Base-by-base conservation (phyloP, 108 stramenopile species). In the Fragilaria crotonensis region DNA sequence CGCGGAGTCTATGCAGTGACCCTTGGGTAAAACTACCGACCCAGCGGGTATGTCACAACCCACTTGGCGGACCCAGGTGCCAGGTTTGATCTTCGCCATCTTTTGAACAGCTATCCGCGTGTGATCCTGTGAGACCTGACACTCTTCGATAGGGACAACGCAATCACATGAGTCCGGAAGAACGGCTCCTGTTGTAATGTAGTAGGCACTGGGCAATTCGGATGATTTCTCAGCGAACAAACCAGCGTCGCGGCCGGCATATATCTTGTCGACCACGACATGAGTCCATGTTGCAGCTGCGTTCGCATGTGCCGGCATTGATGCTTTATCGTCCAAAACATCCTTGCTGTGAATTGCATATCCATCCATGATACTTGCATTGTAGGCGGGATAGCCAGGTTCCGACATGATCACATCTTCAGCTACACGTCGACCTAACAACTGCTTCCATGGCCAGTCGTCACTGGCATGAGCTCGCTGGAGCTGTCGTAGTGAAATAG, bases 291-390 rank as follows among this genome's bases (percentile, higher is more conserved):
- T 44, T 18, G 41, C 1, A n/a, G 45, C 53, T 7, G 33, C 33
- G 26, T n/a, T 11, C 19, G 45, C 51, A 19, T 61, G 32, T 4
- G 9, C 20, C 20, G 47, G 25, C 3, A 48, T 32, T 20, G 30
- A 59, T 21, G 46, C 61, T 60, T 19, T 1, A 25, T 25, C 52
- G 17, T 22, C 27, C 11, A 11, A 41, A 11, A 41, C 14, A 9
- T 77, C 72, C 23, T 45, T 56, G 31, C 54, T 63, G 41, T 64
- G 63, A 45, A 87, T 64, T 27, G 81, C 85, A 68, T 83, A 91
- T 56, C 90, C 90, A 75, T 91, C 90, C 90, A 91, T 91, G 29
- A 91, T 84, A 29, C 79, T 79, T 1, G 86, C 80, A 58, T 78
- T 81, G 63, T 85, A 84, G 17, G 82, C 62, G 2, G 90, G 90